Base-by-base conservation (phyloP, 306 rosid species). In the Luffa aegyptiaca region DNA sequence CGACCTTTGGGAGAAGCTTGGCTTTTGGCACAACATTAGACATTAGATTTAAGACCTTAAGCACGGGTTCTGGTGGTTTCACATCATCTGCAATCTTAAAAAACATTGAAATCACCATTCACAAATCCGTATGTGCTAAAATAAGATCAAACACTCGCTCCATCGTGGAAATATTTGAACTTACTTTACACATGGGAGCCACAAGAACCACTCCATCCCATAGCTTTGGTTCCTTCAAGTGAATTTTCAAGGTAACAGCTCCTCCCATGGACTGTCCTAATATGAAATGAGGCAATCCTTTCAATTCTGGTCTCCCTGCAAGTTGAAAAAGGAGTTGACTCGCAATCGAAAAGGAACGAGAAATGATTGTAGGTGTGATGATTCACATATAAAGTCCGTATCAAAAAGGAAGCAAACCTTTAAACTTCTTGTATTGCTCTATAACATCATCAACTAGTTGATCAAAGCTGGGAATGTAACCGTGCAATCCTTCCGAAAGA, bases 151-250 rank as follows among this genome's bases (percentile, higher is more conserved):
- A 37, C 5, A 3, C 52, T 4, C n/a, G 4, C 5, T 39, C 17
- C 31, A 6, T 68, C 42, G 7, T 10, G 51, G 51, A 41, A 65
- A 65, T 17, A 39, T 65, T 65, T 48, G 55, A 18, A 56, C 93
- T 79, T 88, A 92, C 98, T 88, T 92, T 95, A 85, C 97, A 95
- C 98, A 95, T 95, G 37, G 97, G 97, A 59, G 98, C 98, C 51
- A 92, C 96, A 56, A 95, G 98, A 80, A 95, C 81, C 35, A 91
- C 81, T 45, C 97, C 98, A 80, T 91, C 96, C 97, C 93, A 95
- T 53, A 82, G 82, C 73, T 81, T 63, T 49, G 97, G 93, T 81
- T 92, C 90, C 88, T 89, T 95, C 80, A 92, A 85, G 87, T 92
- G 98, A 76, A 76, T 86, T 82, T 92, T 95, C 63, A 95, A 94